Conservation (phyloP, 768 basidiomycete species). For the Coprinellus micaceus region DNA sequence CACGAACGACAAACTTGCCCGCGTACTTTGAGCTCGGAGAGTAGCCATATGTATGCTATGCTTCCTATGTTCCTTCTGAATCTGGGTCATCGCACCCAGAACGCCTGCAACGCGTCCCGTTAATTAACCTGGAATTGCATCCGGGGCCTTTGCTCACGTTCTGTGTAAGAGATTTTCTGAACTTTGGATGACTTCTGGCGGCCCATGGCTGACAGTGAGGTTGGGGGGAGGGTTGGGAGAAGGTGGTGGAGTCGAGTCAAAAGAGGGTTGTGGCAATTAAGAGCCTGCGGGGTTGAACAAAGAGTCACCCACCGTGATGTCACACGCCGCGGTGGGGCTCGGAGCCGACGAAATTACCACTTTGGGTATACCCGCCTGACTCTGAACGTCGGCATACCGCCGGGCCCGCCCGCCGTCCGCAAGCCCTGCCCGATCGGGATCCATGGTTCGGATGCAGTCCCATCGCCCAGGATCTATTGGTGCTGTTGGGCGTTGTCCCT, state of each 20-base stretch:
- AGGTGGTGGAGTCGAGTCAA: neutral
- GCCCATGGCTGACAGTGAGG: neutral
- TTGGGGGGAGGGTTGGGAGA: neutral
- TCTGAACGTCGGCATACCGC: too few relatives aligned
- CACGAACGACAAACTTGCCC: too few relatives aligned
- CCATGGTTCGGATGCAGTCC: too few relatives aligned
- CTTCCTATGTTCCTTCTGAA: conserved; percentile 4
- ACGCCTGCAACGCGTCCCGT: conserved; percentile 7
- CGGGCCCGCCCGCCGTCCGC: too few relatives aligned
- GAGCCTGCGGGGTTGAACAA: neutral
- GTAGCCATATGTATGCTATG: conserved; percentile 4
- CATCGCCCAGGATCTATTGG: too few relatives aligned
- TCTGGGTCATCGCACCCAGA: conserved; percentile 1
- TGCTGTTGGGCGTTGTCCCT: too few relatives aligned
- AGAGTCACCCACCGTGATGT: neutral
- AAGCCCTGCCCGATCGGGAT: too few relatives aligned
- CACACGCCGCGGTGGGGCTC: neutral
- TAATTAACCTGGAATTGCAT: neutral
- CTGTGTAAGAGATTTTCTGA: neutral
- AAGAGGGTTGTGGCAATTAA: neutral
- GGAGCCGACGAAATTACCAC: neutral
- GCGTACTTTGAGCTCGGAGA: conserved; percentile 8
- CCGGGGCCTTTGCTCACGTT: neutral
- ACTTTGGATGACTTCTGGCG: neutral
- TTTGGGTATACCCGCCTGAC: neutral